Evolutionary conservation across 257 asterid genomes (phyloP).

Genomic region (Jacaranda copaia): DNA sequence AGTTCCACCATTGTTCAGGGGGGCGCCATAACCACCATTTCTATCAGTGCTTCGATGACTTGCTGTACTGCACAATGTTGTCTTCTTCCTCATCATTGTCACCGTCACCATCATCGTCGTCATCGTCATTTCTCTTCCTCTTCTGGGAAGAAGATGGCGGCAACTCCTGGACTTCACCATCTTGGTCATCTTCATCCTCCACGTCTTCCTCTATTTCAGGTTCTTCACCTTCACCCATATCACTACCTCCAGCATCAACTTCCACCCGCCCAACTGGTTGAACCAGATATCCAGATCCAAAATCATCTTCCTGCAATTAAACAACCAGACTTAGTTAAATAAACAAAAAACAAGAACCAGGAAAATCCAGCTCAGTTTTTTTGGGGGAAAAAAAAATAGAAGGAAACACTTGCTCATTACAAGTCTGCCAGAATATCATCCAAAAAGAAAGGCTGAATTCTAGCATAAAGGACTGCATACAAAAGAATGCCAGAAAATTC

Average conservation of each 20-base stretch:
- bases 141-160: conserved; percentile 67
- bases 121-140: conserved; percentile 61
- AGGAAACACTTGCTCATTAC: not conserved
- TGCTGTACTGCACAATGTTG: conserved; percentile 43
- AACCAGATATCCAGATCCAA: conserved; percentile 66
- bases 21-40: conserved; percentile 17
- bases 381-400: not conserved
- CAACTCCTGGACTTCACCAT: conserved; percentile 84
- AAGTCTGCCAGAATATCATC: no score
- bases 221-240: conserved; percentile 58
- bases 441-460: no score
- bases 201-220: conserved; percentile 51
- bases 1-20: not conserved
- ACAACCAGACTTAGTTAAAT: not conserved
- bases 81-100: conserved; percentile 39
- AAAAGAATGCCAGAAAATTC: no score
- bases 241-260: conserved; percentile 52
- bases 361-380: not conserved
- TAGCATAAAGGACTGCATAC: no score
- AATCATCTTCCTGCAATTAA: conserved; percentile 78
- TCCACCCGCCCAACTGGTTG: conserved; percentile 76
- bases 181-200: conserved; percentile 64
- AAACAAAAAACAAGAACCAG: not conserved
- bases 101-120: conserved; percentile 33
- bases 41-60: conserved; percentile 59